These are phyloP conservation scores for Cyberlindnera mrakii DNA, from an alignment of 805 yeast genomes.

Conservation along the genomic window DNA sequence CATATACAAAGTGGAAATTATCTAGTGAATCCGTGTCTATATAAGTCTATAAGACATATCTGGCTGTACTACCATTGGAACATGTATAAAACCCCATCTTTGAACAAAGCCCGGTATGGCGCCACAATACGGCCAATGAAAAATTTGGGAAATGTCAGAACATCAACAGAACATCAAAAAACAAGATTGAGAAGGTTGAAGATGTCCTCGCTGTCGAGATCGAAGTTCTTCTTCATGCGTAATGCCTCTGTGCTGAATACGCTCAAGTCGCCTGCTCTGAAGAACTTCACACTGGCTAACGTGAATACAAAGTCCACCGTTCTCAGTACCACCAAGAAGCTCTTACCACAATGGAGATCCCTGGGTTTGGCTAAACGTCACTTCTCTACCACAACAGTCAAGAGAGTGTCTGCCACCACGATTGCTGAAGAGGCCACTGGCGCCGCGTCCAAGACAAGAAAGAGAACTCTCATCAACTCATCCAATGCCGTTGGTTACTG, in stretches of 20 bases:
- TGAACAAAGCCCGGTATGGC: constrained; percentile 2
- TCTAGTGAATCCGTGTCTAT: too few species aligned
- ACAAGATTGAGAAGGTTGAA: constrained; percentile 3
- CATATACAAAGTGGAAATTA: too few species aligned
- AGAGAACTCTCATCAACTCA: constrained; percentile 17
- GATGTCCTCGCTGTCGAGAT: constrained; percentile 33
- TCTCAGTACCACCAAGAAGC: constrained; percentile 1
- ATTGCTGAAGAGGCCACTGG: neutral
- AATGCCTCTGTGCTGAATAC: constrained; percentile 42
- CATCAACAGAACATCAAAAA: neutral
- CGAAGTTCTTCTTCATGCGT: constrained; percentile 53
- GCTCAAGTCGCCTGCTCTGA: constrained; percentile 13
- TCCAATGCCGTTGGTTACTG: constrained; percentile 73
- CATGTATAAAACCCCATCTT: neutral
- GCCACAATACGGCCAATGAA: constrained; percentile 12
- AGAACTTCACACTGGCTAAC: constrained; percentile 13
- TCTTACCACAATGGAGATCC: constrained; percentile 3
- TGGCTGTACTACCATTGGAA: too few species aligned
- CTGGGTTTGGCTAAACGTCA: neutral
- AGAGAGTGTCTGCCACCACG: neutral
- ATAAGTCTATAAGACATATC: too few species aligned
- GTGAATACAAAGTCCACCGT: constrained; percentile 4
- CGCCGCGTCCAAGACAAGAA: constrained; percentile 6
- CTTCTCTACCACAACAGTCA: neutral
- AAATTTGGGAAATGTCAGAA: constrained; percentile 8